Evolutionary conservation across 305 asterid genomes (phyloP).

Genomic region (Plantago rigida): DNA sequence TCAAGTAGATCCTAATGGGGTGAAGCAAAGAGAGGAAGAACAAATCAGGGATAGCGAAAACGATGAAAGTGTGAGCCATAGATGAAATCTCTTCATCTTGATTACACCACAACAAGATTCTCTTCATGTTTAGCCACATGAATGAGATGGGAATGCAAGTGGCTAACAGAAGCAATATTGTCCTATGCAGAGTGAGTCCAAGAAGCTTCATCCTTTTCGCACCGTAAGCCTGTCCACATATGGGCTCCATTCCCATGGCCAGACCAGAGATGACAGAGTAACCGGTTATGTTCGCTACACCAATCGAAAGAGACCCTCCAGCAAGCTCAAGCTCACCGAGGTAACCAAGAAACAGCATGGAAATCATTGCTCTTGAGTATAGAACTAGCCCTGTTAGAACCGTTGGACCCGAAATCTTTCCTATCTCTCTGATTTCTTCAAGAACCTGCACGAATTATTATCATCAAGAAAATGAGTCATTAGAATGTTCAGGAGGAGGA

Average conservation of each 20-base stretch:
- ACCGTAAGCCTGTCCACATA: slow-evolving; percentile 91
- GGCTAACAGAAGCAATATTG: slow-evolving; percentile 63
- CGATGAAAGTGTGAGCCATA: slow-evolving; percentile 63
- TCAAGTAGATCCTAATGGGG: slow-evolving; percentile 58
- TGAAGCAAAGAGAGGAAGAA: slow-evolving; percentile 69
- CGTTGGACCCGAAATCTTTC: slow-evolving; percentile 78
- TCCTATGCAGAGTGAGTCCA: slow-evolving; percentile 72
- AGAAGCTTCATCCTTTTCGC: slow-evolving; percentile 78
- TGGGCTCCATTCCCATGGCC: slow-evolving; percentile 98
- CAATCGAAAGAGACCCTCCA: slow-evolving; percentile 77
- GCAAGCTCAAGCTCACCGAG: slow-evolving; percentile 88
- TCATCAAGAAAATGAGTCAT: not conserved
- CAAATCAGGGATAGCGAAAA: slow-evolving; percentile 75
- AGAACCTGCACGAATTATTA: slow-evolving; percentile 36
- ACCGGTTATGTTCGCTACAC: slow-evolving; percentile 86
- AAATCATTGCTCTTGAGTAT: slow-evolving; percentile 81
- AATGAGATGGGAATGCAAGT: slow-evolving; percentile 64
- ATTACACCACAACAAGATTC: slow-evolving; percentile 58
- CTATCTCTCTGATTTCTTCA: slow-evolving; percentile 70
- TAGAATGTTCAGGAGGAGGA: not conserved
- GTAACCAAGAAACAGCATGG: slow-evolving; percentile 84
- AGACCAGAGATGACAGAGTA: slow-evolving; percentile 92
- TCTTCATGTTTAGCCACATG: slow-evolving; percentile 76
- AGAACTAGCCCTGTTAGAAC: slow-evolving; percentile 65
- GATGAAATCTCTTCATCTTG: slow-evolving; percentile 69